Evolutionary conservation across 2,329 filamentous ascomycete species (phyloP).

Genomic region (Chaetothyriales sp.): DNA sequence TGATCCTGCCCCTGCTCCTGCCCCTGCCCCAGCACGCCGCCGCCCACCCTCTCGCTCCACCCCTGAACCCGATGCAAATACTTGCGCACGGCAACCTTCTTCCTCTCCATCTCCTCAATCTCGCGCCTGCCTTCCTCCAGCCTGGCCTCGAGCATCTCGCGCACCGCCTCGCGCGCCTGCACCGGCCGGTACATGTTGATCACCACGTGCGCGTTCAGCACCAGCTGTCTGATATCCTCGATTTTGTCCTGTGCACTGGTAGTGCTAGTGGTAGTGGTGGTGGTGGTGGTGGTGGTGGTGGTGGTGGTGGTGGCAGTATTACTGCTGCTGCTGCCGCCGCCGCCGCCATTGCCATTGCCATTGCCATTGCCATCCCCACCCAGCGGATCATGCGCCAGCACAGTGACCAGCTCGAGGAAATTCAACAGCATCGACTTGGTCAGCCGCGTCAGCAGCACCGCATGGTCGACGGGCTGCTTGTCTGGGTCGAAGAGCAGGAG

Average conservation of each 20-base stretch:
- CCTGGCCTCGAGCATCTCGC: constrained; percentile 74
- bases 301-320: no score
- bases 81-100: constrained; percentile 51
- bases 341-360: no score
- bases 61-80: constrained; percentile 22
- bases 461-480: constrained; percentile 27
- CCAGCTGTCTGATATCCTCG: constrained; percentile 61
- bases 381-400: constrained; percentile 49
- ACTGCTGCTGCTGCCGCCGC: no score
- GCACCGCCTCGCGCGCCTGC: constrained; percentile 76
- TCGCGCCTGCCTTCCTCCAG: constrained; percentile 58
- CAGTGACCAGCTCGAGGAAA: constrained; percentile 69
- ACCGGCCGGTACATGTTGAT: constrained; percentile 91
- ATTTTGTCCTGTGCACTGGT: constrained; percentile 41
- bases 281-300: no score
- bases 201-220: constrained; percentile 83
- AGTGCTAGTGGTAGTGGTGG: no score
- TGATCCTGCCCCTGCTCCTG: no score
- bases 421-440: constrained; percentile 75
- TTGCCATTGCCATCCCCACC: no score
- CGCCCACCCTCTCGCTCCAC: constrained; percentile 4
- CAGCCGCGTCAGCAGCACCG: constrained; percentile 54
- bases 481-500: constrained; percentile 47
- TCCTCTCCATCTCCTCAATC: constrained; percentile 58
- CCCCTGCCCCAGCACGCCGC: constrained; percentile 4